Conservation (phyloP, 2,329 filamentous ascomycete species). For the Periconia macrospinosa region DNA sequence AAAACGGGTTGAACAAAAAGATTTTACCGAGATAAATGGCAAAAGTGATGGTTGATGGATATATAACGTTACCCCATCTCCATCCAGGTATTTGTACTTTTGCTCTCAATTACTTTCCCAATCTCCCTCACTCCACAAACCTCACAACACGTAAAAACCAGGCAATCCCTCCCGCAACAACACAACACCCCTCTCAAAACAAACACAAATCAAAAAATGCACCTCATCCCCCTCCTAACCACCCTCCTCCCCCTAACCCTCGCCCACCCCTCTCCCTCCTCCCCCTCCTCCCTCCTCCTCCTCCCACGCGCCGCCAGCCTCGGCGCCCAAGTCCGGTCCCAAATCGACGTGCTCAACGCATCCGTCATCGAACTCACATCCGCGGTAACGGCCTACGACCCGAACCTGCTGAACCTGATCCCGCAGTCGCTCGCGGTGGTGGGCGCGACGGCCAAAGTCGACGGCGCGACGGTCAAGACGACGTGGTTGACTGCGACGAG, state of each 20-base stretch:
- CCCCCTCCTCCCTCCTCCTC: background rate
- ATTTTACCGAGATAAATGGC: too few relatives aligned
- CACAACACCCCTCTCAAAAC: too few relatives aligned
- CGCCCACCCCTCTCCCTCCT: background rate
- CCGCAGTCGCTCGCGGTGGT: conserved; percentile 24
- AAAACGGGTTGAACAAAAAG: too few relatives aligned
- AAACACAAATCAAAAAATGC: too few relatives aligned
- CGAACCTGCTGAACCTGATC: conserved; percentile 16
- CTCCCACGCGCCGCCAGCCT: conserved; percentile 1
- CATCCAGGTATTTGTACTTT: too few relatives aligned
- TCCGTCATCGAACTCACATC: conserved; percentile 17
- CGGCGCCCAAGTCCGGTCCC: conserved; percentile 12
- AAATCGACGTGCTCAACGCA: conserved; percentile 18
- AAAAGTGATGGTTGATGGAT: too few relatives aligned
- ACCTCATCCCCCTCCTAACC: background rate
- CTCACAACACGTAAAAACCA: too few relatives aligned
- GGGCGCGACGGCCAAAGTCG: conserved; percentile 17
- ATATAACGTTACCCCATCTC: too few relatives aligned
- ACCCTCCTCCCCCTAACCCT: background rate
- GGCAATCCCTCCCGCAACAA: too few relatives aligned
- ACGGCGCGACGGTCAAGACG: conserved; percentile 18
- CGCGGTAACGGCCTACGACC: conserved; percentile 25
- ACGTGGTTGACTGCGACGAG: conserved; percentile 15
- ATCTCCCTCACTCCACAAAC: too few relatives aligned
- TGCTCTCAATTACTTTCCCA: too few relatives aligned